phyloP scores from a whole-genome alignment of 495 filamentous ascomycete species.

The Margaritispora aquatica region DNA sequence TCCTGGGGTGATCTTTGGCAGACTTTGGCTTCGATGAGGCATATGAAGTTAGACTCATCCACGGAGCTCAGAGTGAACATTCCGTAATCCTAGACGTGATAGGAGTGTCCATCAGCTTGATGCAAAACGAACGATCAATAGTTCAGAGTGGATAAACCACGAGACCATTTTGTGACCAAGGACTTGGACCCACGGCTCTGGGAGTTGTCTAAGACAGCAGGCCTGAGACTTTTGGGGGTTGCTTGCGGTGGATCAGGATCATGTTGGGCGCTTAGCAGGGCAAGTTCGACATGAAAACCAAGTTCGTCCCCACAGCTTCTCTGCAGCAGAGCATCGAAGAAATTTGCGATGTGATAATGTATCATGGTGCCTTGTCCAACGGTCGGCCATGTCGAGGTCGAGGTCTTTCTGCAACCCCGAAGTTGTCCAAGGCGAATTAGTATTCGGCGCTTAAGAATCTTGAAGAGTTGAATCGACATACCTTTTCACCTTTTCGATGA shows the following conservation, averaged over 20 bases:
- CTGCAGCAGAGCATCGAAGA: background rate
- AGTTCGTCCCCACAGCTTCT: background rate
- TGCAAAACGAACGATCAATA: background rate
- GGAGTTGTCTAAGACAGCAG: background rate
- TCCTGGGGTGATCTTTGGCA: too few relatives aligned
- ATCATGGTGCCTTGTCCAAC: background rate
- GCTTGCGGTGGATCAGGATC: background rate
- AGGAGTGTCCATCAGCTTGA: background rate
- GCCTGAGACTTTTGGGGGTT: background rate
- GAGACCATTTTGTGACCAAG: background rate
- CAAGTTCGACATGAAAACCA: background rate
- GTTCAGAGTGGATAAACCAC: background rate
- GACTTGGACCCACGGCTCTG: background rate
- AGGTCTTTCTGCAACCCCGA: background rate
- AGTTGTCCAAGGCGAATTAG: background rate
- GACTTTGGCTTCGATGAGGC: too few relatives aligned
- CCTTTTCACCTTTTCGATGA: too few relatives aligned
- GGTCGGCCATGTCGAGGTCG: background rate
- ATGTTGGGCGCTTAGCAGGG: background rate
- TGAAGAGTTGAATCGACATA: background rate
- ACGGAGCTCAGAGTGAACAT: background rate
- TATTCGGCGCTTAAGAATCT: background rate
- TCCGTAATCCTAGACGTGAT: background rate
- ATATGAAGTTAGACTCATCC: too few relatives aligned
- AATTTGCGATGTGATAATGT: background rate